These are phyloP conservation scores for Paramecium caudatum DNA, from an alignment of 73 alveolate species.

Conservation along the genomic window DNA sequence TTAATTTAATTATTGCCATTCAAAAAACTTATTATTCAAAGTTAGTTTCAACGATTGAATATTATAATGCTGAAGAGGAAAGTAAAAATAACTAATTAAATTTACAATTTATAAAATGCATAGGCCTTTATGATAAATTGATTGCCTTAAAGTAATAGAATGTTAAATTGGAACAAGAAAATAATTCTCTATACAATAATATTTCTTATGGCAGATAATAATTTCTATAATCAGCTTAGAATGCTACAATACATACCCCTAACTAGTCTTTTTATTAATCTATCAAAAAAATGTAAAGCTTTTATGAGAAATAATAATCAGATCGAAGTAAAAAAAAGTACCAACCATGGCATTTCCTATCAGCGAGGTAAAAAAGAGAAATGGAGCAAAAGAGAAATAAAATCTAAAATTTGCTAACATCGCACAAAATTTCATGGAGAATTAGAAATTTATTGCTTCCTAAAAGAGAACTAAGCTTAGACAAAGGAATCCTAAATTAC, in stretches of 20 bases:
- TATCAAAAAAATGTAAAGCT: background rate
- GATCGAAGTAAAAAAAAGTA: background rate
- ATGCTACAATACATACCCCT: too few species aligned
- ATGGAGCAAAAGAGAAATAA: background rate
- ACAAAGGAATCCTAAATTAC: background rate
- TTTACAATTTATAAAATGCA: background rate
- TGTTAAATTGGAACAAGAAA: too few species aligned
- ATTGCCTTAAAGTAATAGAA: too few species aligned
- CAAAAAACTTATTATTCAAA: constrained; percentile 43
- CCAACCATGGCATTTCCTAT: background rate
- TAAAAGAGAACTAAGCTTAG: background rate
- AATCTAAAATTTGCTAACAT: background rate
- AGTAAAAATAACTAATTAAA: background rate
- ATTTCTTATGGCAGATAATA: too few species aligned
- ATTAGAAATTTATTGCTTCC: constrained; percentile 6
- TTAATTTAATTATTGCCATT: constrained; percentile 57
- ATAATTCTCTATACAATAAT: too few species aligned
- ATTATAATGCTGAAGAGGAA: background rate
- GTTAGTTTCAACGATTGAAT: background rate
- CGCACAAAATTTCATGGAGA: background rate
- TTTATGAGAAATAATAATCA: background rate
- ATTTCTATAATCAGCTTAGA: too few species aligned
- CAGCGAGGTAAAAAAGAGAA: constrained; percentile 26
- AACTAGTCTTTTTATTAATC: too few species aligned
- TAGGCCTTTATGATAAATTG: constrained; percentile 12